Conservation (phyloP, 1,284 basidiomycete species). For the Boletus mariae region DNA sequence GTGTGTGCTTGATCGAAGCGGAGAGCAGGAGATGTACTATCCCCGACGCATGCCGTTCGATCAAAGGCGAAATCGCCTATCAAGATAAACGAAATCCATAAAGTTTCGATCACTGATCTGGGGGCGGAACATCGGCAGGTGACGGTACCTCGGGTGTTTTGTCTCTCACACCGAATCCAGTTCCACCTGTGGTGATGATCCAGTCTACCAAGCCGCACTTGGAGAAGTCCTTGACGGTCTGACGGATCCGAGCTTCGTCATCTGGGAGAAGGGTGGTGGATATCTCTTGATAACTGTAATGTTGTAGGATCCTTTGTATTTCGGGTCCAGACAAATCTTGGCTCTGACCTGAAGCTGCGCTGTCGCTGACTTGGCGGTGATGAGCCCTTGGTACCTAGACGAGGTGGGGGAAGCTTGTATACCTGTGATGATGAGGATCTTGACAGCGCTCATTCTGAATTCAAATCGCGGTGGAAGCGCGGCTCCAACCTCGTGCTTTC, state of each 20-base stretch:
- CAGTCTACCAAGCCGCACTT: conserved; percentile 51
- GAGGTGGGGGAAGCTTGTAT: background rate
- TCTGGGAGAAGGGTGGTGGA: conserved; percentile 56
- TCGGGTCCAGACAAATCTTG: conserved; percentile 65
- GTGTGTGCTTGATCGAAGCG: conserved; percentile 69
- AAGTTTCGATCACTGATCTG: background rate
- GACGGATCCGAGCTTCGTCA: conserved; percentile 50
- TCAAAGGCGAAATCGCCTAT: conserved; percentile 68
- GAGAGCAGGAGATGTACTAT: conserved; percentile 75
- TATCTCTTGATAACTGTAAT: conserved; percentile 40
- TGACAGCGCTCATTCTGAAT: conserved; percentile 17
- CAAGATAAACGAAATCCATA: background rate
- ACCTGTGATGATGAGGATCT: conserved; percentile 28
- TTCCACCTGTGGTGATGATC: conserved; percentile 82
- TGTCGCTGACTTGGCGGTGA: conserved; percentile 59
- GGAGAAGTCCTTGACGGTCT: conserved; percentile 46
- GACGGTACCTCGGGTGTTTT: conserved; percentile 71
- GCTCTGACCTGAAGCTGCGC: conserved; percentile 48
- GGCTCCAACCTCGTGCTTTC: too few species aligned
- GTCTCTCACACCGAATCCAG: conserved; percentile 79
- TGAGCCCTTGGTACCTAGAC: conserved; percentile 8
- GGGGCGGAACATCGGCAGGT: background rate
- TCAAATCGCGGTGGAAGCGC: too few species aligned
- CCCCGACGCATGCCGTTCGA: conserved; percentile 73
- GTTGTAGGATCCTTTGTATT: conserved; percentile 49